phyloP scores from a whole-genome alignment of 495 filamentous ascomycete genomes.

The Achaetomiella virescens region DNA sequence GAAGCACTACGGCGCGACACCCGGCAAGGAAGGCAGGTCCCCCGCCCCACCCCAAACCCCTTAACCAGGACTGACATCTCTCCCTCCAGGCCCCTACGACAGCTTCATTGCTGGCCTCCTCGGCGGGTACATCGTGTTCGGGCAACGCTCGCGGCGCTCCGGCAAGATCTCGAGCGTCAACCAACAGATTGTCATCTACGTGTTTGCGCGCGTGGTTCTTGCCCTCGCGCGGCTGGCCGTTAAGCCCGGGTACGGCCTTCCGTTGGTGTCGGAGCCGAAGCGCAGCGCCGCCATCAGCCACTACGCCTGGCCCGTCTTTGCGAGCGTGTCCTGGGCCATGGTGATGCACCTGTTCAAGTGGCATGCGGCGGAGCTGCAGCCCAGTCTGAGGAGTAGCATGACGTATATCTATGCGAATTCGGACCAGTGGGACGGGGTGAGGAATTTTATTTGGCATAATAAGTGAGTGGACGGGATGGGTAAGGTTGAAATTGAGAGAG shows the following conservation, averaged over 20 bases:
- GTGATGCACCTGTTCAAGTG: conserved; percentile 96
- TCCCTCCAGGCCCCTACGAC: conserved; percentile 57
- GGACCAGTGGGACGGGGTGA: conserved; percentile 76
- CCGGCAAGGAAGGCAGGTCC: conserved; percentile 47
- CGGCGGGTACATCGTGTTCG: conserved; percentile 91
- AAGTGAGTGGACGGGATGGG: conserved; percentile 45
- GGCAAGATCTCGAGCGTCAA: conserved; percentile 74
- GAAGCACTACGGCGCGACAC: conserved; percentile 54
- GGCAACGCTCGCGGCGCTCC: conserved; percentile 47
- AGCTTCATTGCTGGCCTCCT: conserved; percentile 84
- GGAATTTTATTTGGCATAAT: conserved; percentile 76
- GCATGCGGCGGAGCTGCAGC: conserved; percentile 83
- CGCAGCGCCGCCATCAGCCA: conserved; percentile 45
- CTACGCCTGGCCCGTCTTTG: conserved; percentile 87
- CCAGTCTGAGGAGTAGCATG: conserved; percentile 92
- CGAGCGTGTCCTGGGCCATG: conserved; percentile 75
- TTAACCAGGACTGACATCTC: not conserved
- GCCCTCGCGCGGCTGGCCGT: conserved; percentile 76
- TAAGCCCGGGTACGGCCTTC: conserved; percentile 49
- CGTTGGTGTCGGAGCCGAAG: conserved; percentile 35
- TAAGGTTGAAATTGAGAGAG: not conserved
- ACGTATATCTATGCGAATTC: conserved; percentile 87
- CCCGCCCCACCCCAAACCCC: not conserved
- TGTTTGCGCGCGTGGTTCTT: conserved; percentile 87
- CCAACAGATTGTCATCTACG: conserved; percentile 97